Evolutionary conservation across 768 basidiomycete genomes (phyloP).

Genomic region (Hypholoma fasciculare): DNA sequence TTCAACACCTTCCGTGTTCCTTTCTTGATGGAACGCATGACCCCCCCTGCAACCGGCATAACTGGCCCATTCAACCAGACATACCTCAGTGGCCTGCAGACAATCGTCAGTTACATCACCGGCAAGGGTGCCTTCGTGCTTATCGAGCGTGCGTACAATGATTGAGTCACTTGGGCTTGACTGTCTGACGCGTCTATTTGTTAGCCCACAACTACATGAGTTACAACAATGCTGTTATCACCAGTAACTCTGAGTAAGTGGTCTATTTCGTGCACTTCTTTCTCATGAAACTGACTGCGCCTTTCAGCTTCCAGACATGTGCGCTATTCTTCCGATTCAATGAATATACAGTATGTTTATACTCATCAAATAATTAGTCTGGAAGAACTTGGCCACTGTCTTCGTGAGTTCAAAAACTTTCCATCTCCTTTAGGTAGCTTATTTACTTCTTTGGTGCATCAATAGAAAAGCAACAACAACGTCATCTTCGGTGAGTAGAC

Average conservation of each 20-base stretch:
- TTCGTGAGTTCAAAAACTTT: conserved; percentile 41
- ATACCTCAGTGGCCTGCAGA: conserved; percentile 52
- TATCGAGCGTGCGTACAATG: conserved; percentile 47
- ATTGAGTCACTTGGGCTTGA: background rate
- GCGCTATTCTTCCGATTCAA: conserved; percentile 11
- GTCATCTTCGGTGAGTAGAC: conserved; percentile 53
- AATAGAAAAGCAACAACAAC: conserved; percentile 43
- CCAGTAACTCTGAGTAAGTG: conserved; percentile 47
- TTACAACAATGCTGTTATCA: conserved; percentile 54
- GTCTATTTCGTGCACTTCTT: background rate
- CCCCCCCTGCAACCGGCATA: conserved; percentile 51
- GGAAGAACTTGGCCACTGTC: conserved; percentile 54
- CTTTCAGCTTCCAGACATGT: conserved; percentile 50
- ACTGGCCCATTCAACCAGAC: conserved; percentile 52
- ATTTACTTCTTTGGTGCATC: background rate
- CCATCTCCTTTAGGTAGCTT: background rate
- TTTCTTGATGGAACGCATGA: conserved; percentile 59
- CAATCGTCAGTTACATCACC: conserved; percentile 60
- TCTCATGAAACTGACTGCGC: background rate
- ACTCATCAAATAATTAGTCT: conserved; percentile 34
- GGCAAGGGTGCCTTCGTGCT: conserved; percentile 56
- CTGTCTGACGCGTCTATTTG: background rate
- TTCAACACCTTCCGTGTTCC: conserved; percentile 66
- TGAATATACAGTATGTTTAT: background rate
- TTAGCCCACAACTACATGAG: conserved; percentile 62